Evolutionary conservation across 2,329 filamentous ascomycete genomes (phyloP), one percentile per base, ranked within the genome.

Genomic region (Diplodia seriata): DNA sequence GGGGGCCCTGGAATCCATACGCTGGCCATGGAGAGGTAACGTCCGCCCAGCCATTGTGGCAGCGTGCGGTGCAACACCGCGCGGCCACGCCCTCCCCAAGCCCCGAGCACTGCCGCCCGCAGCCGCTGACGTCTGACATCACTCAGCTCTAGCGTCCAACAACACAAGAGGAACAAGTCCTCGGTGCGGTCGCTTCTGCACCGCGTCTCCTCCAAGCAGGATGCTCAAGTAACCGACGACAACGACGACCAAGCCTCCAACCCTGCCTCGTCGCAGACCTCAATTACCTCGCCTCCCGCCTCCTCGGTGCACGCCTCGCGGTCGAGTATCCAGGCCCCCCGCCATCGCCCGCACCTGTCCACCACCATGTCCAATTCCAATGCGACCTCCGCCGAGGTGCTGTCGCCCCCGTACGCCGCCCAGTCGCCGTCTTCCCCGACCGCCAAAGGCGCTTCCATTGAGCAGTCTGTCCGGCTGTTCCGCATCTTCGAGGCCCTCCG

Each of bases 381-480:
- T 43, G 43, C 69, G 23, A 59, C 61, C 14, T 29, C 51, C 9
- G 20, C 49, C 26, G 59, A 71, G 6, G 72, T 74, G 55, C 69
- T 61, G 31, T 69, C 72, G 40, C 68, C 69, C 29, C 72, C 74
- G 53, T 40, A 73, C 3, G 73, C 73, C 9, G 69, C 75, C 31
- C 70, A 63, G 70, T 71, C 74, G 15, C 75, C 75, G 36, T 68
- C 70, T 26, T 77, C 73, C 40, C 76, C 76, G 23, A 74, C 71
- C 54, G 66, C 72, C 65, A 79, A 81, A 70, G 76, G 77, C 56
- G 77, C 80, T 1, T 82, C 81, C 4, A 91, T 99, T 68, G 94
- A 99, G 77, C 93, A 97, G 79, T 97, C 94, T 0, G 93, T 99
- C 65, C 89, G 91, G 76, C 94, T 97, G 72, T 99, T 99, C 80